Base-by-base conservation (phyloP, 176 grass and related monocot genomes). In the Tillandsia leiboldiana region DNA sequence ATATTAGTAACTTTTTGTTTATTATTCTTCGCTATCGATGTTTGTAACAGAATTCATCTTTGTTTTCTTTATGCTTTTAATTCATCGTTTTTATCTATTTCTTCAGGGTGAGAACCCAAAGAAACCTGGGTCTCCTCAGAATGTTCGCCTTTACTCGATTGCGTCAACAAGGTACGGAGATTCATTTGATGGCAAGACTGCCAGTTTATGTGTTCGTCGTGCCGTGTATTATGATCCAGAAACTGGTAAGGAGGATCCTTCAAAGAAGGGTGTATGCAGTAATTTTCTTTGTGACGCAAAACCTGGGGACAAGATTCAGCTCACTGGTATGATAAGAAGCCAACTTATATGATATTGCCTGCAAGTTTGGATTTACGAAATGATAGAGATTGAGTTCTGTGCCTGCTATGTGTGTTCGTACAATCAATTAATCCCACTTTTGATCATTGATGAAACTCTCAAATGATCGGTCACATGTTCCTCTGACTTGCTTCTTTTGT, bases 101-200 rank as follows among this genome's bases (percentile, higher is more conserved):
- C 78, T 69, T 29, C 58, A 97, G 93, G 89, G 93, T 50, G 89
- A 92, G 79, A 97, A 92, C 73, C 88, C 83, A 24, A 97, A 92
- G 74, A 97, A 92, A 80, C 93, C 93, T 63, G 86, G 93, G 12
- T 58, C 59, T 18, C 89, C 93, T 49, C 79, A 97, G 64, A 92
- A 83, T 83, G 93, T 92, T 18, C 73, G 93, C 50, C 89, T 97
- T 24, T 97, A 97, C 79, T 97, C 89, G 57, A 90, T 97, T 81
- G 93, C 93, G 33, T 97, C 93, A 68, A 92, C 93, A 28, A 82
- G 89, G 66, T 97, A 90, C 64, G 89, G 93, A 67, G 93, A 97
- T 66, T 85, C 86, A 47, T 97, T 92, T 79, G 84, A 97, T 67
- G 93, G 93, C 59, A 87, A 70, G 79, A 92, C 86, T 50, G 81